Base-by-base conservation (phyloP, 345 rosid genomes). In the Hibiscus trionum region DNA sequence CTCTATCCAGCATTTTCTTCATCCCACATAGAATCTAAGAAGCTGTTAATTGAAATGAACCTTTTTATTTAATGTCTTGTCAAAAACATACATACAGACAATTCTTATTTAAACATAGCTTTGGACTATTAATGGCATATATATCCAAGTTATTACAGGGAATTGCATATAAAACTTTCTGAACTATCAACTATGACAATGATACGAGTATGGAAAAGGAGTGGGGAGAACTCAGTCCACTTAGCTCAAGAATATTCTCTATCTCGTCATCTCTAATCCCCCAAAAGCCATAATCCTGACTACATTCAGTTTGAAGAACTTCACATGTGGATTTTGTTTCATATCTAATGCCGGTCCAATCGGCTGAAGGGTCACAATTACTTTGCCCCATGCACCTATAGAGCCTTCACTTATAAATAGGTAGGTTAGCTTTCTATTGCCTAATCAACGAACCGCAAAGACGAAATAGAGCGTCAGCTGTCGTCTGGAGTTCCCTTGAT, bases 401-500 rank as follows among this genome's bases (percentile, higher is more conserved):
- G 58, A 21, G 16, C 16, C 24, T 15, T 26, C 42, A 24, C 71
- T 27, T 24, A 67, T 49, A 67, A 67, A 67, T 47, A 67, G 58
- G 61, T 24, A 49, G 53, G 59, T 3, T 53, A 7, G 73, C 33
- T 71, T 39, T 16, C 12, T 7, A 11, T 59, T 12, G 26, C 64
- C n/a, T 39, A 56, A 55, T 1, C 61, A 57, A 21, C 15, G 2
- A 46, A 8, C 26, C 14, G 42, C n/a, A 15, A 12, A 37, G 61
- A 47, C 35, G 62, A 29, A 46, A 53, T 11, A 56, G 29, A 21
- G 68, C 19, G 75, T 65, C 78, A 78, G 78, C 4, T 70, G 81
- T 72, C 77, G 50, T 66, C 80, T 73, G 58, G 84, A 81, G 82
- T 78, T 81, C 78, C 75, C 74, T 60, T 66, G 80, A 78, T 11